These are phyloP conservation scores for Apiotrichum gracile DNA, from an alignment of 1,284 basidiomycete genomes.

Conservation along the genomic window DNA sequence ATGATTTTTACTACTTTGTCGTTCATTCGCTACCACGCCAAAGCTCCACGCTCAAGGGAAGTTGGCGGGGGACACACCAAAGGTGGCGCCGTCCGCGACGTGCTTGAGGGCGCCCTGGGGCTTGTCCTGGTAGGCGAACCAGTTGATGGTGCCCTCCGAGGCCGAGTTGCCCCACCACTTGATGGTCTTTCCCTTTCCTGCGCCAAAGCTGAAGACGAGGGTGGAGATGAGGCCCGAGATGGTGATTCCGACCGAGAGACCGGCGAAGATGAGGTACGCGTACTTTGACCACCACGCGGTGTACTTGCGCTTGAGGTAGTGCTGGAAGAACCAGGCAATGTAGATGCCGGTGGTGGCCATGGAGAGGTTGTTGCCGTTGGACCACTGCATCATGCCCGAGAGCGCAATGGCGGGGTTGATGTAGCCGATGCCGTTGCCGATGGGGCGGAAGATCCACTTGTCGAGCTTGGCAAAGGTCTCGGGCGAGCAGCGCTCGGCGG, in stretches of 20 bases:
- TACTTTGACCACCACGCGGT: constrained; percentile 19
- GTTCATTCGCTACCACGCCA: too few relatives aligned
- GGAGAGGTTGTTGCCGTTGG: constrained; percentile 9
- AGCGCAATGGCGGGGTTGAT: constrained; percentile 11
- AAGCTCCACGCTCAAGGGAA: too few relatives aligned
- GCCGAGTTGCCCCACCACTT: constrained; percentile 11
- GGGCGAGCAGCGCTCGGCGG: background rate
- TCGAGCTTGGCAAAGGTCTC: background rate
- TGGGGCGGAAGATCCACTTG: background rate
- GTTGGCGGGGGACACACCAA: constrained; percentile 5
- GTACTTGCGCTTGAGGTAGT: constrained; percentile 19
- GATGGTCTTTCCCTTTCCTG: background rate
- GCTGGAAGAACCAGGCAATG: constrained; percentile 9
- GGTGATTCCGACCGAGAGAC: constrained; percentile 9
- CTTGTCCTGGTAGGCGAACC: constrained; percentile 1
- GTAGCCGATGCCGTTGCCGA: background rate
- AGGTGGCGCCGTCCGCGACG: constrained; percentile 4
- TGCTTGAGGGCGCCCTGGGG: background rate
- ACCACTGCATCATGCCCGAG: constrained; percentile 7
- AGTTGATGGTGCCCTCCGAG: constrained; percentile 1
- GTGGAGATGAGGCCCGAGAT: constrained; percentile 13
- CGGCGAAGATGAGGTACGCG: constrained; percentile 19
- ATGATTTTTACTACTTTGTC: too few relatives aligned
- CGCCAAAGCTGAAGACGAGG: background rate
- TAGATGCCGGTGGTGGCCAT: constrained; percentile 6